Base-by-base conservation (phyloP, 768 basidiomycete genomes). In the Mrakia hoshinonis region DNA sequence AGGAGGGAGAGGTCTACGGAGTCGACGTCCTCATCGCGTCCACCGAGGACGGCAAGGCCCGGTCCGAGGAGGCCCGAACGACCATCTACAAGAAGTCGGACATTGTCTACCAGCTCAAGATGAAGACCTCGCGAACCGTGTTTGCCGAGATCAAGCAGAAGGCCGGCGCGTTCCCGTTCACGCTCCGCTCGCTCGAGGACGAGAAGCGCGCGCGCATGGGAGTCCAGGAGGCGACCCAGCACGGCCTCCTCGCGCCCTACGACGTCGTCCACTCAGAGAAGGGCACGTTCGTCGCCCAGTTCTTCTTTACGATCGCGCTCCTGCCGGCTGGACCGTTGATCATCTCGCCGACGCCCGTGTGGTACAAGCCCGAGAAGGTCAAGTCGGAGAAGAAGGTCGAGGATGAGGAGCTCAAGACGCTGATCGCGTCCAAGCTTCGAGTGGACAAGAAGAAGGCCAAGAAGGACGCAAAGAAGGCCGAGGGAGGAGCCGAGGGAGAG, bases 91-190 rank as follows among this genome's bases (percentile, higher is more conserved):
- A 96, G 79, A 86, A 73, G 72, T 71, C 76, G 80, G 82, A 85
- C 9, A 85, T 91, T 72, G 94, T 90, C 49, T 98, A 98, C 82
- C 91, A 92, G 79, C 85, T 98, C 77, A 98, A 98, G 84, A 89
- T 95, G 87, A 97, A 95, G 83, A 95, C 90, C 74, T 94, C 93
- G 54, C 89, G 95, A 74, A 86, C 89, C n/a, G 89, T 95, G 51
- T 98, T 97, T 82, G 90, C 90, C 63, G 95, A 98, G 81, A 91
- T 97, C 76, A 91, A 94, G 82, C 94, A 92, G 84, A 98, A 97
- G 81, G 91, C 96, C 51, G 95, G 95, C 31, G 85, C 92, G 5
- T 98, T 99, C 87, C 95, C 96, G 43, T 97, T 99, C 85, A 97
- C 94, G 76, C 85, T 99, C 74, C 91, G 96, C 73, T 84, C 84